phyloP scores from a whole-genome alignment of 2,329 filamentous ascomycete species.

The Sporothrix pallida region DNA sequence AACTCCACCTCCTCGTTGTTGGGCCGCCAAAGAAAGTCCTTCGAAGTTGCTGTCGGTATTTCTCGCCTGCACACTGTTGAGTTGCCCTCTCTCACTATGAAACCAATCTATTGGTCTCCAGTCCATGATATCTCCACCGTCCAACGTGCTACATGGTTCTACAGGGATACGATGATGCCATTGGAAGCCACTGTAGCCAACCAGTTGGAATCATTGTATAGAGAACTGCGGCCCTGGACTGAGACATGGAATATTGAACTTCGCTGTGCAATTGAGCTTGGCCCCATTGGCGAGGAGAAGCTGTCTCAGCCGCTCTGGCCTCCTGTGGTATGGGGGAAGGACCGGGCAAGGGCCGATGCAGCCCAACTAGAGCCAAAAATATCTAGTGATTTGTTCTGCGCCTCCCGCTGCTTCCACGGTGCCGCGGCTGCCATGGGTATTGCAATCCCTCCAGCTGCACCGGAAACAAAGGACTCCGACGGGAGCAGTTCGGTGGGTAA shows the following conservation, averaged over 20 bases:
- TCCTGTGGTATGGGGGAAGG: slow-evolving; percentile 52
- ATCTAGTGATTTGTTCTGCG: slow-evolving; percentile 63
- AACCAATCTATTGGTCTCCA: slow-evolving; percentile 97
- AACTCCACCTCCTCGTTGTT: background rate
- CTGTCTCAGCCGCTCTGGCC: slow-evolving; percentile 85
- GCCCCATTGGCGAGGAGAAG: slow-evolving; percentile 88
- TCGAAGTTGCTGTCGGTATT: slow-evolving; percentile 80
- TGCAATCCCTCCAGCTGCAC: background rate
- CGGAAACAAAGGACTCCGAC: no score
- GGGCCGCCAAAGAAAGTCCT: slow-evolving; percentile 34
- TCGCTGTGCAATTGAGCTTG: slow-evolving; percentile 86
- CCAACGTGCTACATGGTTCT: slow-evolving; percentile 92
- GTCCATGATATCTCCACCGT: slow-evolving; percentile 87
- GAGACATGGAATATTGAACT: slow-evolving; percentile 93
- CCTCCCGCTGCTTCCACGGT: slow-evolving; percentile 63
- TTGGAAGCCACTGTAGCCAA: slow-evolving; percentile 87
- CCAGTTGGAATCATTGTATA: slow-evolving; percentile 87
- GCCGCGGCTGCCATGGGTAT: slow-evolving; percentile 62
- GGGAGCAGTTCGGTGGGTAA: slow-evolving; percentile 35
- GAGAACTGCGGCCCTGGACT: slow-evolving; percentile 84
- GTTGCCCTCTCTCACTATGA: slow-evolving; percentile 83
- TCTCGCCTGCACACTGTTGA: slow-evolving; percentile 90
- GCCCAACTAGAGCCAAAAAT: slow-evolving; percentile 49
- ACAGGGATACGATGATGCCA: slow-evolving; percentile 90
- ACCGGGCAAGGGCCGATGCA: slow-evolving; percentile 43